A percentile compares a stretch with the other conserved stretches of the same genome.
Evolutionary conservation across 1,284 basidiomycete species (phyloP).

Genomic region (Trichosporon inkin): DNA sequence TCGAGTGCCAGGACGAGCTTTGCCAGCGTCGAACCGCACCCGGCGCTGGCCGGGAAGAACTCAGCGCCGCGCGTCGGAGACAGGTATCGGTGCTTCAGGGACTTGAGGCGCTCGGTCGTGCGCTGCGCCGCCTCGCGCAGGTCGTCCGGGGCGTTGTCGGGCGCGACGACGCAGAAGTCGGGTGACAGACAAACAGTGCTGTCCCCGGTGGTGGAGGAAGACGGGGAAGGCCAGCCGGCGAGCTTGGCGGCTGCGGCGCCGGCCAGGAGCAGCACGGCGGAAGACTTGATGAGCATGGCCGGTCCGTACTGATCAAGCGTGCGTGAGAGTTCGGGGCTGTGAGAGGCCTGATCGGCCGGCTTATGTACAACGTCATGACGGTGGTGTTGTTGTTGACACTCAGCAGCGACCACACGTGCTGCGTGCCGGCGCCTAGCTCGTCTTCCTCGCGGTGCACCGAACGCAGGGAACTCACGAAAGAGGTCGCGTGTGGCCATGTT

Average conservation of each 20-base stretch:
- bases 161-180: not conserved
- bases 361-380: not conserved
- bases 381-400: no score
- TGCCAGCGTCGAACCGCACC: not conserved
- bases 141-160: not conserved
- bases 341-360: no score
- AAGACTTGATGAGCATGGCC: not conserved
- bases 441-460: no score
- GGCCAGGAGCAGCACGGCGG: not conserved
- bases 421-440: no score
- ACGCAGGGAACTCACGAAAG: no score
- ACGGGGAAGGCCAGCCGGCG: not conserved
- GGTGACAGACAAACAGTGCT: not conserved
- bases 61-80: conserved; percentile 24
- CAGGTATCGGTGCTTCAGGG: conserved; percentile 19
- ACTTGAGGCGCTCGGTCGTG: conserved; percentile 19
- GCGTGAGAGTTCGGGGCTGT: no score
- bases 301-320: no score
- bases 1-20: not conserved
- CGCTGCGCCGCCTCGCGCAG: conserved; percentile 1
- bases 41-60: conserved; percentile 17
- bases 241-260: not conserved
- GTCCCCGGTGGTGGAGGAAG: not conserved
- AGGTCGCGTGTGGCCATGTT: no score
- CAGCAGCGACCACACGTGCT: no score